Conservation (phyloP, 495 filamentous ascomycete species). For the Lasiosphaeria hispida region DNA sequence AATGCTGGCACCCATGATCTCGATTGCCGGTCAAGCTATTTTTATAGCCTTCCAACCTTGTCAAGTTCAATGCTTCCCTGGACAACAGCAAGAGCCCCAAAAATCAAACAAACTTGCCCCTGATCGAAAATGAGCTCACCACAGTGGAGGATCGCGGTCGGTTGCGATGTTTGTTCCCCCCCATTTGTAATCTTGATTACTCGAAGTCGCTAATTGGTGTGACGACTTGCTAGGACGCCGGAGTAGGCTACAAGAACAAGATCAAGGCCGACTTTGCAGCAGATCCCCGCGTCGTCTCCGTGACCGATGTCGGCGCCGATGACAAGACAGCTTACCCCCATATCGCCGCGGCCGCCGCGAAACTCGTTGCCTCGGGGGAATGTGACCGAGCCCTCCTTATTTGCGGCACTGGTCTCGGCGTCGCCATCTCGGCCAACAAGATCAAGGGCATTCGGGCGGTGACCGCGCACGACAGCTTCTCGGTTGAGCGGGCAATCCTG, state of each 20-base stretch:
- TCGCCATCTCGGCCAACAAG: constrained; percentile 85
- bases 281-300: constrained; percentile 62
- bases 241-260: constrained; percentile 73
- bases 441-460: constrained; percentile 81
- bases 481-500: constrained; percentile 74
- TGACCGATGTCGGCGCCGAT: constrained; percentile 64
- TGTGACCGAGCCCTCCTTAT: constrained; percentile 80
- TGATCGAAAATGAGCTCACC: constrained; percentile 34
- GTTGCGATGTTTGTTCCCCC: constrained; percentile 44
- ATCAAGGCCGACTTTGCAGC: constrained; percentile 70
- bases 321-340: constrained; percentile 87
- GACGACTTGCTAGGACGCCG: constrained; percentile 58
- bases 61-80: constrained; percentile 2
- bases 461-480: constrained; percentile 83
- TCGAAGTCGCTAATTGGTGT: constrained; percentile 12
- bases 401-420: constrained; percentile 83
- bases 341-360: constrained; percentile 67
- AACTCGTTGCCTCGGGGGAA: constrained; percentile 64
- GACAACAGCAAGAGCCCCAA: constrained; percentile 7
- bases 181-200: background rate
- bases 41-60: constrained; percentile 18
- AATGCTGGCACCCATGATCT: constrained; percentile 19
- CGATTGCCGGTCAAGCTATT: constrained; percentile 17
- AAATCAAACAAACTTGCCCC: constrained; percentile 3
- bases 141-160: constrained; percentile 48